Base-by-base conservation (phyloP, 2,329 filamentous ascomycete genomes). In the Colletotrichum chlorophyti region DNA sequence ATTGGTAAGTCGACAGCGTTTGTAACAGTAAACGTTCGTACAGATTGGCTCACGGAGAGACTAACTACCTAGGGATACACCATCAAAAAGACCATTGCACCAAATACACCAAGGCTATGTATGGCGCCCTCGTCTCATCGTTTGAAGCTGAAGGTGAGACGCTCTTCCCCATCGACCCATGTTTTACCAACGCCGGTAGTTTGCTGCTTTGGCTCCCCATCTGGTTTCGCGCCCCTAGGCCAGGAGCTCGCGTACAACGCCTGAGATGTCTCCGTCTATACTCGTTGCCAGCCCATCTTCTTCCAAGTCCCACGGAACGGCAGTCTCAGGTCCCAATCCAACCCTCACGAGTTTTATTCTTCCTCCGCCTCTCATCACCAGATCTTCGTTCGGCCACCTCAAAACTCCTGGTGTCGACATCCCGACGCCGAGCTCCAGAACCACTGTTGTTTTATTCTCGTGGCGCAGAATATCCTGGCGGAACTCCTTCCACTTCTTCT, bases 381-480 rank as follows among this genome's bases (percentile, higher is more conserved):
- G 37, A 32, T 61, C 47, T 42, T 65, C 64, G 19, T 63, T 64
- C 2, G 59, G 64, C 63, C 62, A 63, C 12, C 61, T 49, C 45
- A 65, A 24, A 4, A 63, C 64, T 5, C 61, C 57, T 21, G 64
- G 59, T 10, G 62, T 64, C 11, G 59, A 64, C 55, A 63, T 58
- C 5, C 63, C 62, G 29, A 63, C 63, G 23, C 63, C 62, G 17
- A 63, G 57, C 57, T 65, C 63, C 32, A 65, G 38, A 27, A 64
- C 60, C 19, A 64, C 53, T 14, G 43, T 50, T 19, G 35, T 54
- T 42, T 41, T 58, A 14, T 38, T 23, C 37, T 31, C 38, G 21
- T 43, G 38, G 19, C 23, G 31, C 12, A 50, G 27, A 5, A 49
- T 15, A 6, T 51, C 29, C 24, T 32, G 41, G n/a, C 38, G 49